Percentiles rank a stretch among this genome's conserved stretches.
Evolutionary conservation across 352 stramenopile species (phyloP).

Genomic region (Phytophthora foliorum): DNA sequence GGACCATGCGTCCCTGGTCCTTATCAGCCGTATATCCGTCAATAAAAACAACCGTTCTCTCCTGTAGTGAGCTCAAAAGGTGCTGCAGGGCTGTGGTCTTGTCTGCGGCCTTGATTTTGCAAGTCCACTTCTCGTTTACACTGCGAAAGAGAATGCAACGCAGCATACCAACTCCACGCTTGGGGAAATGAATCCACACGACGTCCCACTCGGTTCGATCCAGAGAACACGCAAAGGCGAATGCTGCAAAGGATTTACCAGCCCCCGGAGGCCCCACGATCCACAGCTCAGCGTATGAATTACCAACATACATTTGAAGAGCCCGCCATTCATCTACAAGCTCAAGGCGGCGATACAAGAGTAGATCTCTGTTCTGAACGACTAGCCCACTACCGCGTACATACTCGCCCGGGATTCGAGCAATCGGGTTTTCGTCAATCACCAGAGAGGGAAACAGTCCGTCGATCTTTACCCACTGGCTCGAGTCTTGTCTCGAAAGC

Average conservation of each 20-base stretch:
- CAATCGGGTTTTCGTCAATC: background rate
- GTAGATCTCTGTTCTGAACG: background rate
- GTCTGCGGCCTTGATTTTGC: background rate
- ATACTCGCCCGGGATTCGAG: background rate
- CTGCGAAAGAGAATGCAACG: constrained; percentile 15
- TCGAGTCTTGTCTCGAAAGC: background rate
- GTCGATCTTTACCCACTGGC: background rate
- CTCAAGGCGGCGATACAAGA: constrained; percentile 1
- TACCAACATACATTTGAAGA: background rate
- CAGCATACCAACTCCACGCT: background rate
- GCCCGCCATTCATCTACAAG: background rate
- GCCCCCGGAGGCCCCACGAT: constrained; percentile 16
- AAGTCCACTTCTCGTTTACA: constrained; percentile 6
- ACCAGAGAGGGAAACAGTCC: background rate
- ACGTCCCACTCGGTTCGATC: constrained; percentile 17
- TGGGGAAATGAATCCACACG: constrained; percentile 13
- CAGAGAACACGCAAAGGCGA: constrained; percentile 24
- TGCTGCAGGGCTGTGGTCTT: background rate
- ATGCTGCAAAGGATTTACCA: constrained; percentile 14
- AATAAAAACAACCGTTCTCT: constrained; percentile 11
- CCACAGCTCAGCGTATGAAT: constrained; percentile 9
- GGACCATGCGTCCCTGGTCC: background rate
- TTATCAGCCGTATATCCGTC: constrained; percentile 1
- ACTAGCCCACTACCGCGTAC: background rate
- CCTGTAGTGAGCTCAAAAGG: constrained; percentile 1